Evolutionary conservation across 768 basidiomycete genomes (phyloP), one percentile per base, ranked within the genome.

Genomic region (Pulveroboletus sp.): DNA sequence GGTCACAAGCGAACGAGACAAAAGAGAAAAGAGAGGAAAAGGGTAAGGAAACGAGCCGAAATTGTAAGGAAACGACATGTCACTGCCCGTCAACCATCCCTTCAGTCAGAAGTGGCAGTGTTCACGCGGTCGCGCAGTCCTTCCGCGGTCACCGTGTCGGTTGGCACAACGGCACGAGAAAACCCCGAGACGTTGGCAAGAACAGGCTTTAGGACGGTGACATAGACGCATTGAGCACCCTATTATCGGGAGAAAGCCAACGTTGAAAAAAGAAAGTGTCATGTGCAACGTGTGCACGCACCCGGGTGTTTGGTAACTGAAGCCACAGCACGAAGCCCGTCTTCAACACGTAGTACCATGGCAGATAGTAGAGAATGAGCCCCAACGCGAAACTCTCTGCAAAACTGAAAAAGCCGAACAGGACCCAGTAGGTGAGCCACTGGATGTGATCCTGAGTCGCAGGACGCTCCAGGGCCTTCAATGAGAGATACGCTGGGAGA

Each of bases 391-490:
- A 78, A 63, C 81, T 85, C 74, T 97, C 95, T 53, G 89, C 62
- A 72, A 96, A 90, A 76, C 87, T 95, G 80, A 96, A 85, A 70
- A 84, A 87, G 47, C 92, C 93, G 60, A 96, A 94, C 47, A 95
- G 80, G 64, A 90, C 79, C 95, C 95, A 98, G 77, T 98, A 98
- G 3, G 94, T 95, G 64, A 97, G 78, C 93, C 93, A 97, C 72
- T 96, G 93, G 62, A 87, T 76, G 71, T 95, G 89, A 58, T 95
- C 92, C 58, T 84, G 78, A 51, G 83, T 76, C 3, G 80, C 76
- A n/a, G 91, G 89, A 5, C 79, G 71, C 71, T 98, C 95, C 65
- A 99, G 82, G 27, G 96, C 94, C 72, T 87, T 88, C 76, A 97
- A 82, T 45, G 93, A 96, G 69, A 96, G 82, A 69, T 92, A 98